Conservation (phyloP, 495 filamentous ascomycete species). For the Venustampulla echinocandica region DNA sequence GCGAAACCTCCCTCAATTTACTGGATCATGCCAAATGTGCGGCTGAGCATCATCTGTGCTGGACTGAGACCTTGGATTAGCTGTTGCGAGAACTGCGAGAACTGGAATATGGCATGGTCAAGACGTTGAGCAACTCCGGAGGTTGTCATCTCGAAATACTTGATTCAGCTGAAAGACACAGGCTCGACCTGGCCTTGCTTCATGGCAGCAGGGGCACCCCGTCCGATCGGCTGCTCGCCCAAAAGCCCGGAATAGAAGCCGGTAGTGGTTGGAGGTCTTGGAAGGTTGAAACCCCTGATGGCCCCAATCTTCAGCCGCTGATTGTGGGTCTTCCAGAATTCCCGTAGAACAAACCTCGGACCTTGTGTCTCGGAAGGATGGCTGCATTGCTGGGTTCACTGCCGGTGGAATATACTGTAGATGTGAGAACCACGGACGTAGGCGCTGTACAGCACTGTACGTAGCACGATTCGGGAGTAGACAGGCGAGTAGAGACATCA, state of each 20-base stretch:
- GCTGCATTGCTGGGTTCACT: too few relatives aligned
- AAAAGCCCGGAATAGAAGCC: background rate
- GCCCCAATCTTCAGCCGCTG: background rate
- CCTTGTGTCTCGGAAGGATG: background rate
- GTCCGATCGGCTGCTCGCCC: background rate
- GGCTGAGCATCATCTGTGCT: too few relatives aligned
- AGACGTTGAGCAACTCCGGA: background rate
- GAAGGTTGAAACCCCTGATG: background rate
- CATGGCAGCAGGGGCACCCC: background rate
- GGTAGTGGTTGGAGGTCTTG: background rate
- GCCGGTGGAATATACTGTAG: too few relatives aligned
- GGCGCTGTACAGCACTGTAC: too few relatives aligned
- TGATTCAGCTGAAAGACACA: background rate
- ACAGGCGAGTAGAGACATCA: background rate
- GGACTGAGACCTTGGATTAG: too few relatives aligned
- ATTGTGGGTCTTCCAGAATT: constrained; percentile 1
- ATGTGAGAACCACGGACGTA: too few relatives aligned
- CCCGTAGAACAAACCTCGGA: background rate
- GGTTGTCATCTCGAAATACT: background rate
- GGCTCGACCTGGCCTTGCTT: background rate
- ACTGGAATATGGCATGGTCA: too few relatives aligned
- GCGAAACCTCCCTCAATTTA: background rate
- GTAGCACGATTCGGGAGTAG: background rate
- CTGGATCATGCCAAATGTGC: too few relatives aligned
- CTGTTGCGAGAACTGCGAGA: too few relatives aligned